phyloP scores from a whole-genome alignment of 805 yeast species.

The Millerago galiae region DNA sequence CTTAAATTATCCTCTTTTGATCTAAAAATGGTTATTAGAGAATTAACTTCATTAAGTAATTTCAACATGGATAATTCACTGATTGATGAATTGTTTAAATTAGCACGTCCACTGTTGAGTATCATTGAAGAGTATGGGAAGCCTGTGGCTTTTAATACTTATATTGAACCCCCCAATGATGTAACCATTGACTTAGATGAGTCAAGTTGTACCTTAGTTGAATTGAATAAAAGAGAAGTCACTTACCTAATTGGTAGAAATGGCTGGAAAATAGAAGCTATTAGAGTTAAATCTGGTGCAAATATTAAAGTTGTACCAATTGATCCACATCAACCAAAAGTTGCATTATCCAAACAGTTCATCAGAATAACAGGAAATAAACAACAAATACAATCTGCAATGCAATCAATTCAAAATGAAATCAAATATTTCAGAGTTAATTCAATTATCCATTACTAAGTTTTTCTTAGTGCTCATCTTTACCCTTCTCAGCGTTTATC shows the following conservation, averaged over 20 bases:
- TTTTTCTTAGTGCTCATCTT: slow-evolving; percentile 10
- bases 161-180: background rate
- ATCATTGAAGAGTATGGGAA: background rate
- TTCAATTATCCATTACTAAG: slow-evolving; percentile 3
- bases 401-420: slow-evolving; percentile 22
- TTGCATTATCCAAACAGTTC: slow-evolving; percentile 19
- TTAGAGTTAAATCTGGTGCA: slow-evolving; percentile 32
- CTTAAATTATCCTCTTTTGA: background rate
- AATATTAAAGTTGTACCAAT: slow-evolving; percentile 34
- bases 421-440: slow-evolving; percentile 16
- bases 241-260: slow-evolving; percentile 36
- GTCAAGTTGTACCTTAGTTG: slow-evolving; percentile 7
- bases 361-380: slow-evolving; percentile 27
- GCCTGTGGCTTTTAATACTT: background rate
- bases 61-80: too few species aligned
- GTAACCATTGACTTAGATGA: background rate
- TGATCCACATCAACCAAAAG: background rate
- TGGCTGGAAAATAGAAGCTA: slow-evolving; percentile 33
- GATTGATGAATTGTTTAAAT: too few species aligned
- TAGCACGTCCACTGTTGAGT: background rate
- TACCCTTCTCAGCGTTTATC: slow-evolving; percentile 12
- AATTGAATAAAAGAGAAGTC: slow-evolving; percentile 29
- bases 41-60: background rate
- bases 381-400: slow-evolving; percentile 22
- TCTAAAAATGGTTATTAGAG: background rate